A percentile compares a stretch with the other conserved stretches of the same genome.
Conservation (phyloP, 1,284 basidiomycete genomes). For the Cronartium quercuum region DNA sequence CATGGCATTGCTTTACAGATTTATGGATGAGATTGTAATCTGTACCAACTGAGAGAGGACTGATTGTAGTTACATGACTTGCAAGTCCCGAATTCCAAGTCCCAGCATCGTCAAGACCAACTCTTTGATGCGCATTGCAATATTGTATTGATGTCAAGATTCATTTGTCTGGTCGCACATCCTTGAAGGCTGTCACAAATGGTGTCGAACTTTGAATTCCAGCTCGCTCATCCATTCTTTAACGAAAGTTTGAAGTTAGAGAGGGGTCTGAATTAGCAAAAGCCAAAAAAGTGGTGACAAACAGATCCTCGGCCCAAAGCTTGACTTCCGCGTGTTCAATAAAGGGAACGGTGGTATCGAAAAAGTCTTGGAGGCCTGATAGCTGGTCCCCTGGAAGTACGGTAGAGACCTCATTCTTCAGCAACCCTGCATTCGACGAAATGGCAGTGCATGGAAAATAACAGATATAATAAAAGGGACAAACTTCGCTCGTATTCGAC, state of each 20-base stretch:
- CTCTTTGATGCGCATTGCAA: background rate
- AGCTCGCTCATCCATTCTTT: slow-evolving; percentile 26
- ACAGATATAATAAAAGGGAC: background rate
- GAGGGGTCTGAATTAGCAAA: too few species aligned
- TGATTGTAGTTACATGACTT: too few species aligned
- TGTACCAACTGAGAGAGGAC: too few species aligned
- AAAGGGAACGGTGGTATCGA: slow-evolving; percentile 64
- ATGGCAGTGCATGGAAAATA: background rate
- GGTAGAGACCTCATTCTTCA: background rate
- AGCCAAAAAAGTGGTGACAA: background rate
- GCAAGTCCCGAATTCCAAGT: background rate
- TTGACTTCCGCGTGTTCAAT: slow-evolving; percentile 70
- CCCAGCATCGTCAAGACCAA: background rate
- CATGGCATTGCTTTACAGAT: too few species aligned
- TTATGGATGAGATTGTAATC: too few species aligned
- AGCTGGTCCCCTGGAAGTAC: slow-evolving; percentile 6
- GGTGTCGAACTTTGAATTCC: slow-evolving; percentile 13
- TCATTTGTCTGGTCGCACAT: slow-evolving; percentile 15
- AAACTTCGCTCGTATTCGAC: slow-evolving; percentile 28
- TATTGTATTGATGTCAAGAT: background rate
- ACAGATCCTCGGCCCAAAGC: slow-evolving; percentile 59
- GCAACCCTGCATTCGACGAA: background rate
- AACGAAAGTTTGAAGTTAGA: background rate
- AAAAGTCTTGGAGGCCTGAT: slow-evolving; percentile 61
- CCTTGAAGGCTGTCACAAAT: slow-evolving; percentile 8